A percentile compares a stretch with the other conserved stretches of the same genome.
Conservation (phyloP, 2,329 filamentous ascomycete species). For the Hypoxylon sp. region DNA sequence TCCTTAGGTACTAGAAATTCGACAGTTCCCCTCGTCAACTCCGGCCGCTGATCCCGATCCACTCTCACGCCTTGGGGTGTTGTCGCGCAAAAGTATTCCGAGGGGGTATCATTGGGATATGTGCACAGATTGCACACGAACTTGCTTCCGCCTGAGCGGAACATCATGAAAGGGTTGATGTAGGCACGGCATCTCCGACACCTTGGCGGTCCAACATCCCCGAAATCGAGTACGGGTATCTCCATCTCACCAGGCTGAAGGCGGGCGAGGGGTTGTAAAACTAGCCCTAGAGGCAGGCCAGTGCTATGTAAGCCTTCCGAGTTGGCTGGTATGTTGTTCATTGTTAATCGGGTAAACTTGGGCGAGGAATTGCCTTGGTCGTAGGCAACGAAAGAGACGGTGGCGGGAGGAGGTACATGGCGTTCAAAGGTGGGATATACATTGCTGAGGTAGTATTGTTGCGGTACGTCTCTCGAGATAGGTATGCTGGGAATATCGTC, state of each 20-base stretch:
- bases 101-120: slow-evolving; percentile 92
- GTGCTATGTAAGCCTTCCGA: slow-evolving; percentile 85
- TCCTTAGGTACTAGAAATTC: slow-evolving; percentile 98
- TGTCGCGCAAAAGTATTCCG: slow-evolving; percentile 94
- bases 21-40: slow-evolving; percentile 91
- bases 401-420: slow-evolving; percentile 89
- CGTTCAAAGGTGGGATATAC: slow-evolving; percentile 97
- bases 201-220: slow-evolving; percentile 88
- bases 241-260: slow-evolving; percentile 87
- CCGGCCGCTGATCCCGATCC: slow-evolving; percentile 89
- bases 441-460: slow-evolving; percentile 87
- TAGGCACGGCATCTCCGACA: slow-evolving; percentile 95
- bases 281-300: slow-evolving; percentile 85
- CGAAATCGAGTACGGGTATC: slow-evolving; percentile 95
- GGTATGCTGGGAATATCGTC: slow-evolving; percentile 96
- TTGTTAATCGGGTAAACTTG: slow-evolving; percentile 89
- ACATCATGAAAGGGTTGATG: slow-evolving; percentile 99
- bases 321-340: slow-evolving; percentile 92
- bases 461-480: slow-evolving; percentile 83
- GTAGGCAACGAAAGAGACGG: slow-evolving; percentile 90
- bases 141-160: slow-evolving; percentile 92
- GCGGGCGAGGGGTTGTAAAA: slow-evolving; percentile 89
- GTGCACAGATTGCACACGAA: slow-evolving; percentile 99
- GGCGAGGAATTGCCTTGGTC: slow-evolving; percentile 98
- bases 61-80: slow-evolving; percentile 89